A percentile compares a stretch with the other conserved stretches of the same genome.
phyloP scores from a whole-genome alignment of 2,329 filamentous ascomycete species.

The Fusarium globosum region DNA sequence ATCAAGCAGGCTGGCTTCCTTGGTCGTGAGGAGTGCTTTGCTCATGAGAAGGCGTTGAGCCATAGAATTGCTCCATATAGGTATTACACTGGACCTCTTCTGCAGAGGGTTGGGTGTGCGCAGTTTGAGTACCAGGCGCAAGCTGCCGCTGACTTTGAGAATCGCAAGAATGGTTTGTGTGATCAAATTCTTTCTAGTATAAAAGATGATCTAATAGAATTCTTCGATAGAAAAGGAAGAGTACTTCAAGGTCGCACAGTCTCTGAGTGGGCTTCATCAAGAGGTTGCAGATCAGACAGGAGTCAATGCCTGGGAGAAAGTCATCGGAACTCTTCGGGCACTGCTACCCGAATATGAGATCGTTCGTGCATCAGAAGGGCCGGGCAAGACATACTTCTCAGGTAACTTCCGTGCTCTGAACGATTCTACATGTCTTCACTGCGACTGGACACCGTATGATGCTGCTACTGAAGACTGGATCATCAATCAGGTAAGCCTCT shows the following conservation, averaged over 20 bases:
- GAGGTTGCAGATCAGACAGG: neutral
- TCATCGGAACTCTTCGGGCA: neutral
- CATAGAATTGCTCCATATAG: neutral
- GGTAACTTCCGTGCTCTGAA: neutral
- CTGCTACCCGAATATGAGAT: neutral
- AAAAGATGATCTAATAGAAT: neutral
- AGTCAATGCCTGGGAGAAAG: constrained; percentile 1
- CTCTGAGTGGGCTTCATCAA: neutral
- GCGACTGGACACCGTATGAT: constrained; percentile 6
- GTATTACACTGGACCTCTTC: neutral
- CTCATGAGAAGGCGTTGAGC: neutral
- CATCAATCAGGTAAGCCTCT: neutral
- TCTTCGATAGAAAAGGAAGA: neutral
- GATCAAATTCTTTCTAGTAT: fast-evolving
- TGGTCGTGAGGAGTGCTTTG: neutral
- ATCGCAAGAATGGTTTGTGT: neutral
- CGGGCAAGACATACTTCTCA: neutral
- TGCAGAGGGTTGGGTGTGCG: neutral
- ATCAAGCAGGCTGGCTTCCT: neutral
- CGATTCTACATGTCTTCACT: constrained; percentile 1
- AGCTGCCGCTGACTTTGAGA: neutral
- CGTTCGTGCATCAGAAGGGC: neutral
- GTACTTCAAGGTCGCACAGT: neutral
- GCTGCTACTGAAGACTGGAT: neutral
- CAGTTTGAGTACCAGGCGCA: constrained; percentile 1